phyloP scores from a whole-genome alignment of 2,329 filamentous ascomycete species.

The Arthrocladium fulminans region DNA sequence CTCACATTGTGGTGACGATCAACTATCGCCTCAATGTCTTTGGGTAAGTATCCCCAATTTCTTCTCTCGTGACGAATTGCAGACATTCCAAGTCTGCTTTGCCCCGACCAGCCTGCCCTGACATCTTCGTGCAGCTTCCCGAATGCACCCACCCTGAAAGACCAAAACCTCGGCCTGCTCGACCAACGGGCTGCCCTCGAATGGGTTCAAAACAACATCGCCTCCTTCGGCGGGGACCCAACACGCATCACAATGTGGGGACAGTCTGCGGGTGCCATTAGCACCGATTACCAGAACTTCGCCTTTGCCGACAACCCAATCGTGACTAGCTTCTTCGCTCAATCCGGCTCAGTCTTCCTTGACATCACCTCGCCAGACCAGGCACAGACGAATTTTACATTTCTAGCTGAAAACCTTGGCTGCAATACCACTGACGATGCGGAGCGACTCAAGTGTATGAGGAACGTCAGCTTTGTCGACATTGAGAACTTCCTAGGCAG shows the following conservation, averaged over 20 bases:
- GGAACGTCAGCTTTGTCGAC: conserved; percentile 20
- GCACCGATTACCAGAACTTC: conserved; percentile 14
- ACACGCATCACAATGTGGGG: conserved; percentile 38
- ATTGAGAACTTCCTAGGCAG: conserved; percentile 25
- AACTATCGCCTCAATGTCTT: conserved; percentile 31
- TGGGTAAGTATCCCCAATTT: neutral
- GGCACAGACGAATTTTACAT: conserved; percentile 24
- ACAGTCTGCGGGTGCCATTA: conserved; percentile 28
- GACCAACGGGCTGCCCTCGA: conserved; percentile 47
- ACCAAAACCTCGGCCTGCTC: conserved; percentile 42
- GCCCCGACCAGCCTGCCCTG: conserved; percentile 27
- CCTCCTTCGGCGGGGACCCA: conserved; percentile 43
- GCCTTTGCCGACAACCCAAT: conserved; percentile 24
- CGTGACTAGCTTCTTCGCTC: conserved; percentile 13
- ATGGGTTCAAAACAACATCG: conserved; percentile 45
- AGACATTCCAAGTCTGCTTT: neutral
- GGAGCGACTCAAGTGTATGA: conserved; percentile 27
- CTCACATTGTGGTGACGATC: conserved; percentile 34
- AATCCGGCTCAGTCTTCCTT: conserved; percentile 16
- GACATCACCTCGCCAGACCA: conserved; percentile 12
- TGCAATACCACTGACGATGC: conserved; percentile 22
- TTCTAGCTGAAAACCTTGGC: conserved; percentile 25
- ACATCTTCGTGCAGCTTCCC: conserved; percentile 35
- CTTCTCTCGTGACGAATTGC: neutral
- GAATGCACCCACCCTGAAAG: conserved; percentile 25